Conservation (phyloP, 306 rosid genomes). For the Canavalia ensiformis region DNA sequence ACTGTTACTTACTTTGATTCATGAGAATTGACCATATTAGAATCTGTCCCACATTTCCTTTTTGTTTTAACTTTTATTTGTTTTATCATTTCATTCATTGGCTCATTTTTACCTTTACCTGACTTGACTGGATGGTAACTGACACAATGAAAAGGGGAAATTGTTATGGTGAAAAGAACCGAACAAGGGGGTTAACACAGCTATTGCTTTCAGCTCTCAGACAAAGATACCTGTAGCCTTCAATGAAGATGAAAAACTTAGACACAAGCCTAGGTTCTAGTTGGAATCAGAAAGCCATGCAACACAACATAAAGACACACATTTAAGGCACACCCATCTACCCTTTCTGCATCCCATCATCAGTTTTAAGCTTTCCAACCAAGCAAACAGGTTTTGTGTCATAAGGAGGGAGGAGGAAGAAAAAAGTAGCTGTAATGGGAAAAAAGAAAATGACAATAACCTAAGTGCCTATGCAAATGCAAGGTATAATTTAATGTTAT, state of each 20-base stretch:
- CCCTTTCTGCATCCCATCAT: constrained; percentile 63
- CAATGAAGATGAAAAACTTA: constrained; percentile 42
- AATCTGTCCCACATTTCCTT: constrained; percentile 53
- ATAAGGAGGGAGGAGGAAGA: constrained; percentile 46
- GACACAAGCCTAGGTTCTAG: constrained; percentile 44
- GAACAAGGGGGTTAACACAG: constrained; percentile 39
- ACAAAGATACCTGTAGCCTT: constrained; percentile 62
- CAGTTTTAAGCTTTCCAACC: constrained; percentile 64
- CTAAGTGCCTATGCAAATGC: constrained; percentile 28
- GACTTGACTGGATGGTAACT: constrained; percentile 36
- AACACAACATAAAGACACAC: constrained; percentile 44
- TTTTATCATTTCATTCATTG: constrained; percentile 30
- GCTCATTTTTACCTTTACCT: constrained; percentile 29
- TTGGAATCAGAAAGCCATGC: constrained; percentile 51
- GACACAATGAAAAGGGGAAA: constrained; percentile 34
- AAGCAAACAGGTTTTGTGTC: constrained; percentile 57
- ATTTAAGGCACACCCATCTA: constrained; percentile 64
- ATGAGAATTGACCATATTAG: constrained; percentile 57
- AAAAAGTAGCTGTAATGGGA: constrained; percentile 37
- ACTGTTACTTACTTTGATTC: constrained; percentile 49
- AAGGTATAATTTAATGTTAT: constrained; percentile 34
- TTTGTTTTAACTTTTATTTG: constrained; percentile 29
- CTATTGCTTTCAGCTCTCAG: constrained; percentile 53
- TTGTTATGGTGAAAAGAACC: constrained; percentile 39
- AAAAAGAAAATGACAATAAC: constrained; percentile 25